Base-by-base conservation (phyloP, 2,329 filamentous ascomycete species). In the Penicillium brevicompactum region DNA sequence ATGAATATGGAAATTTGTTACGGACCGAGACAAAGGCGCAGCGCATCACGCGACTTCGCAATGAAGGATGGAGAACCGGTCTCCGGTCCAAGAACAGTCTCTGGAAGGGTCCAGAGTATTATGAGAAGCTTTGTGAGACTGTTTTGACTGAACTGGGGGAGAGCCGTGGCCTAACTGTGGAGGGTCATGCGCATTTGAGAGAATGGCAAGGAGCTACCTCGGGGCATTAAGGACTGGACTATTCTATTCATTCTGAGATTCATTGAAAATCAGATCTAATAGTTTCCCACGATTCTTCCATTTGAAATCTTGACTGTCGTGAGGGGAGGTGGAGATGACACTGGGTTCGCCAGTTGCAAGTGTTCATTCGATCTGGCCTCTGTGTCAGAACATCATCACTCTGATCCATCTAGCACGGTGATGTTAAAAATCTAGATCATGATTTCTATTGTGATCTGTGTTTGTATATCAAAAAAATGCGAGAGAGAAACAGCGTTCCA, bases 71-170 rank as follows among this genome's bases (percentile, higher is more conserved):
- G 74, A 65, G 61, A 31, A 73, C 76, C 32, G 74, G 76, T 3
- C 55, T 76, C 46, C 68, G 61, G 21, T 67, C 68, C 4, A 45
- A 56, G 18, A 53, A 55, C n/a, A 65, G 70, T 18, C 65, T 66
- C 2, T 76, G 73, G 69, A 76, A 76, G 51, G 74, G 70, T 1
- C 51, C 63, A 13, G 65, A 67, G 27, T 73, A 74, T 49, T 78
- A 78, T 55, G 62, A 71, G 46, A 60, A 64, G 5, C 65, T 74
- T 18, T 77, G 76, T 45, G 64, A 59, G 24, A 61, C 66, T 48
- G 70, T 72, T 4, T 52, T 78, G 66, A 69, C 62, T 9, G 75
- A 77, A 55, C 56, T 76, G 42, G 70, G 69, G 41, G 58, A 62
- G 14, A 21, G 44, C 11, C 59, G 49, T 57, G 51, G 34, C 27